Evolutionary conservation across 495 filamentous ascomycete species (phyloP), one percentile per base, ranked within the genome.

Genomic region (Neurospora terricola): DNA sequence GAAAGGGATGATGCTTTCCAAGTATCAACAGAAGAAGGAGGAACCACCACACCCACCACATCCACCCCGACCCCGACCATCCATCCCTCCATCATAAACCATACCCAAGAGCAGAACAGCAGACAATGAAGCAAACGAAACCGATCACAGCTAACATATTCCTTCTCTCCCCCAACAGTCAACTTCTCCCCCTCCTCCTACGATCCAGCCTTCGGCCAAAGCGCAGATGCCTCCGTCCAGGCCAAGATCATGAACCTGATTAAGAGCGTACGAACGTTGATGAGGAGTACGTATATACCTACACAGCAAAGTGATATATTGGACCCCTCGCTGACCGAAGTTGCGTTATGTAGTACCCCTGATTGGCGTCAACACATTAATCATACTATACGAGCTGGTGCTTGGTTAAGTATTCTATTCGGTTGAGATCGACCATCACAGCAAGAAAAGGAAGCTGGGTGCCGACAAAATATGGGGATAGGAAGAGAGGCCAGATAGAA

Each of bases 311-410:
- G 34, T 34, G 34, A 34, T 34, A 34, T 34, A 34, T 34, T 34
- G 34, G 30, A 16, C 18, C 8, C 21, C n/a, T 38, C 30, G 48
- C 23, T 73, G n/a, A 34, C 34, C 34, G 34, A 34, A 34, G 34
- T 34, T 34, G 34, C 34, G 34, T 34, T 34, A 34, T 7, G 36
- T 77, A 98, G 95, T 97, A 91, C 96, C 95, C 10, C 84, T 99
- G 70, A 98, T 99, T 78, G 88, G 90, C 59, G 91, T 97, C 77
- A 99, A 99, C 79, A 93, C 92, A 2, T 79, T 97, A 69, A 90
- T 98, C 74, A 97, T 97, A 80, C 80, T 94, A 71, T 98, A 96
- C 81, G 92, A 96, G 82, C 85, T 97, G 5, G 88, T 96, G 37
- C 87, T 98, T 43, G 96, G 95, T 21, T 97, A 86, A 93, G 71